Evolutionary conservation across 148 eudicot species (phyloP).

Genomic region (Polygonum maritimum): DNA sequence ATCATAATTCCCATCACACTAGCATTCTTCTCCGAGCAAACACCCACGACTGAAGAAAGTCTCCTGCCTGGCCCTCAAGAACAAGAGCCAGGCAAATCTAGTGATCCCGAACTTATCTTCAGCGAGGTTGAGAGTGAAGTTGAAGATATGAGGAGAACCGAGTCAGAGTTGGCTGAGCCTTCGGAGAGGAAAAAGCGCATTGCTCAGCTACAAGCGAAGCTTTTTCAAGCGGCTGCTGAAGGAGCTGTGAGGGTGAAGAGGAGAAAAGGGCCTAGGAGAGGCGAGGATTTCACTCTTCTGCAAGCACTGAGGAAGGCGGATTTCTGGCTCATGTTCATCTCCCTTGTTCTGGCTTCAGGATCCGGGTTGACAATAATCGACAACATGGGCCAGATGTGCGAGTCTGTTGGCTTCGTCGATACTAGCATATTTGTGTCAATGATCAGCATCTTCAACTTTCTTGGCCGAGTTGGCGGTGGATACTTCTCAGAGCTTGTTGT

Average conservation of each 20-base stretch:
- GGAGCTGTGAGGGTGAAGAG: constrained; percentile 48
- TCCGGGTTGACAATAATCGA: constrained; percentile 56
- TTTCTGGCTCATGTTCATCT: constrained; percentile 30
- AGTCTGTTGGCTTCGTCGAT: constrained; percentile 34
- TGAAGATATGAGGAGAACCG: constrained; percentile 34
- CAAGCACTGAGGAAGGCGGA: constrained; percentile 44
- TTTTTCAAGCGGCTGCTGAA: constrained; percentile 51
- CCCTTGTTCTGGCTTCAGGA: constrained; percentile 33
- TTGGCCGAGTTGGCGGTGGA: constrained; percentile 68
- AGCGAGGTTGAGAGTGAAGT: constrained; percentile 39
- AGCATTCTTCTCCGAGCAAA: constrained; percentile 25
- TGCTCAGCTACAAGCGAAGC: constrained; percentile 45
- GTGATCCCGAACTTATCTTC: constrained; percentile 24
- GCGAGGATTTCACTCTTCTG: constrained; percentile 41
- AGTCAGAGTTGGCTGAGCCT: constrained; percentile 19
- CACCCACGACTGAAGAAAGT: constrained; percentile 23
- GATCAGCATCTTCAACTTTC: constrained; percentile 66
- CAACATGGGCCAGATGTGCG: constrained; percentile 53
- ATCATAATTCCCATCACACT: constrained; percentile 31
- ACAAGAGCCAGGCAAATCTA: constrained; percentile 19
- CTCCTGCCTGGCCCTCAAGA: constrained; percentile 26
- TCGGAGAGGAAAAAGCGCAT: constrained; percentile 28
- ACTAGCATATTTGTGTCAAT: constrained; percentile 44
- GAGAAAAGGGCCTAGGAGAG: constrained; percentile 40
- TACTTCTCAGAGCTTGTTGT: constrained; percentile 56